phyloP scores from a whole-genome alignment of 2,329 filamentous ascomycete genomes.

The Colletotrichum higginsianum region DNA sequence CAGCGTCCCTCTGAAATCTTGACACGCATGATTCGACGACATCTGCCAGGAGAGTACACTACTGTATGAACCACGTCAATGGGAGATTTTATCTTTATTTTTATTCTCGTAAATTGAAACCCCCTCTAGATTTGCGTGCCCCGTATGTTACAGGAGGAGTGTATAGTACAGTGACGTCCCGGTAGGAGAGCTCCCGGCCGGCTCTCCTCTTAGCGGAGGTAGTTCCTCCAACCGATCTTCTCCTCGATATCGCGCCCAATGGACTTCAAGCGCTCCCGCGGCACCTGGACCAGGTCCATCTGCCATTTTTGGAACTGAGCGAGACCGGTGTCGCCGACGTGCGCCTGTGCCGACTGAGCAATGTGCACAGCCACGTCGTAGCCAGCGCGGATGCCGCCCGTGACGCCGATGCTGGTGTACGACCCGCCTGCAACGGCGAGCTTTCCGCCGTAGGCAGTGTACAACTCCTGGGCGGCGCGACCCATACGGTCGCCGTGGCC shows the following conservation, averaged over 20 bases:
- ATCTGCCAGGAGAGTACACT: background rate
- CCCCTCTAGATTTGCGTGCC: background rate
- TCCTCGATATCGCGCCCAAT: slow-evolving; percentile 32
- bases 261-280: background rate
- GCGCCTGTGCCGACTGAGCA: slow-evolving; percentile 44
- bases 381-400: slow-evolving; percentile 66
- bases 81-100: no score
- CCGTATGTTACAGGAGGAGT: background rate
- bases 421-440: slow-evolving; percentile 75
- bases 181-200: background rate
- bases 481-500: slow-evolving; percentile 79
- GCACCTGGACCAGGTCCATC: background rate
- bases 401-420: slow-evolving; percentile 67
- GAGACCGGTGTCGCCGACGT: slow-evolving; percentile 54
- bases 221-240: slow-evolving; percentile 16
- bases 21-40: background rate
- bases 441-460: slow-evolving; percentile 70
- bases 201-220: slow-evolving; percentile 1
- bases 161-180: background rate
- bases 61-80: background rate
- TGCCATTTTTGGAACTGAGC: slow-evolving; percentile 45
- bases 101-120: no score
- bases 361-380: slow-evolving; percentile 59
- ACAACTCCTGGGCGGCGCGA: slow-evolving; percentile 68
- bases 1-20: background rate